Percentiles rank a stretch among this genome's conserved stretches.
These are phyloP conservation scores for Cyanidiococcus yangmingshanensis DNA, from an alignment of 23 red algal genomes.

Conservation along the genomic window DNA sequence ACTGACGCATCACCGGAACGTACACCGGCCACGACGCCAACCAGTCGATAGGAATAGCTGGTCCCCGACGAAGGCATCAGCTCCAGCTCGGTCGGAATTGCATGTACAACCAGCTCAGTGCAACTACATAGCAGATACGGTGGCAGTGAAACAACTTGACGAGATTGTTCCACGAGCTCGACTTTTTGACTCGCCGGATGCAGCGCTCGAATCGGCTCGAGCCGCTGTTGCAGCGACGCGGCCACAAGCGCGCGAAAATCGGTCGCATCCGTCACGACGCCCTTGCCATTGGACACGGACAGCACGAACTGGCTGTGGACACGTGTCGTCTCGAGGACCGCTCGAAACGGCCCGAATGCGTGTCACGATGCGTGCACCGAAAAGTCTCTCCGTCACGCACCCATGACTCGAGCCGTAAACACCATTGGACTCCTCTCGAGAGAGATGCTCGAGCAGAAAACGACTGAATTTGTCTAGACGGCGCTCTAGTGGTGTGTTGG, in stretches of 20 bases:
- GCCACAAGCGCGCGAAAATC: constrained; percentile 19
- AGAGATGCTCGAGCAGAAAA: constrained; percentile 85
- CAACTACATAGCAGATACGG: constrained; percentile 48
- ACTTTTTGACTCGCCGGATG: constrained; percentile 40
- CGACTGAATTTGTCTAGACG: constrained; percentile 67
- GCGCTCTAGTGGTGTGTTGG: constrained; percentile 33
- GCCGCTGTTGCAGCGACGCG: constrained; percentile 31
- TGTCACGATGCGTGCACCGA: constrained; percentile 35
- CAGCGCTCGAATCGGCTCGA: constrained; percentile 46
- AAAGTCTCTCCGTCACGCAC: constrained; percentile 35
- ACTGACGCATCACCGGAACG: constrained; percentile 43
- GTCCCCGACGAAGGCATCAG: background rate
- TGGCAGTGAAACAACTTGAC: constrained; percentile 47
- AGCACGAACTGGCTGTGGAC: background rate
- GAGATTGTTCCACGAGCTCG: constrained; percentile 50
- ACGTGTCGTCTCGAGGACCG: background rate
- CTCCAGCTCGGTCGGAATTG: background rate
- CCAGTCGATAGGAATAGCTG: background rate
- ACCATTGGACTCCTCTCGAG: constrained; percentile 20
- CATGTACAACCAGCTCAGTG: background rate
- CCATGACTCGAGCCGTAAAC: constrained; percentile 23
- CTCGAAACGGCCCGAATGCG: background rate
- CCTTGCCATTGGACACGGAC: constrained; percentile 13
- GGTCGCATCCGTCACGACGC: background rate
- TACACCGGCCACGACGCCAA: constrained; percentile 24